These are phyloP conservation scores for apple (Malus domestica) DNA, from an alignment of 306 rosid species.

Conservation along the genomic window DNA sequence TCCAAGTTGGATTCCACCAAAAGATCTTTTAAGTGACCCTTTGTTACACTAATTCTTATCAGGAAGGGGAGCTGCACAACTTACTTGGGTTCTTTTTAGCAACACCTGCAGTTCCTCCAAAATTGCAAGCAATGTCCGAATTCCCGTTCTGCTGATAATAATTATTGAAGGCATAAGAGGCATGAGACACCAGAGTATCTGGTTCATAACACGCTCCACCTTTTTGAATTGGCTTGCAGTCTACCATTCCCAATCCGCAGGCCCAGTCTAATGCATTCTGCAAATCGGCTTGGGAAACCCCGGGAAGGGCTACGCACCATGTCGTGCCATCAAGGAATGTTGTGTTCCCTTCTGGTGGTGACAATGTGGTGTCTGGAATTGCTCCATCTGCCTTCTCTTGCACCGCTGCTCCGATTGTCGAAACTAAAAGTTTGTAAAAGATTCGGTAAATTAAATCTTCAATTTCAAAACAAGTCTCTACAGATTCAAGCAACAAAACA, in stretches of 20 bases:
- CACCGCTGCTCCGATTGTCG: constrained; percentile 28
- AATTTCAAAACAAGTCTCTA: background rate
- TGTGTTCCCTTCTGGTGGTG: constrained; percentile 95
- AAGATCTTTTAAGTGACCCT: background rate
- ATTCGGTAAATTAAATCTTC: background rate
- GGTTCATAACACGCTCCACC: constrained; percentile 67
- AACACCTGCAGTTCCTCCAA: constrained; percentile 77
- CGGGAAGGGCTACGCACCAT: constrained; percentile 84
- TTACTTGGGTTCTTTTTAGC: constrained; percentile 56
- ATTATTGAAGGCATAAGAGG: constrained; percentile 80
- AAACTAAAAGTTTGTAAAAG: constrained; percentile 21
- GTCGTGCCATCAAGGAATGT: constrained; percentile 82
- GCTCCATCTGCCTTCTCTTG: constrained; percentile 57
- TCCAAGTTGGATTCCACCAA: background rate
- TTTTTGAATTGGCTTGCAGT: constrained; percentile 58
- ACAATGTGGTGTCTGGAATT: constrained; percentile 43
- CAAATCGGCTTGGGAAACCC: constrained; percentile 68
- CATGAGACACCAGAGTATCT: constrained; percentile 76
- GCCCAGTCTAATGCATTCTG: constrained; percentile 98
- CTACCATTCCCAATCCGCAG: constrained; percentile 73
- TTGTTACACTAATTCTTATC: background rate
- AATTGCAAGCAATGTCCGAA: constrained; percentile 92
- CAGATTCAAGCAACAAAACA: background rate
- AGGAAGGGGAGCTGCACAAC: background rate
- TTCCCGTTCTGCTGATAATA: constrained; percentile 80